These are phyloP conservation scores for Aspergillus caelatus DNA, from an alignment of 2,329 filamentous ascomycete genomes.

Conservation along the genomic window DNA sequence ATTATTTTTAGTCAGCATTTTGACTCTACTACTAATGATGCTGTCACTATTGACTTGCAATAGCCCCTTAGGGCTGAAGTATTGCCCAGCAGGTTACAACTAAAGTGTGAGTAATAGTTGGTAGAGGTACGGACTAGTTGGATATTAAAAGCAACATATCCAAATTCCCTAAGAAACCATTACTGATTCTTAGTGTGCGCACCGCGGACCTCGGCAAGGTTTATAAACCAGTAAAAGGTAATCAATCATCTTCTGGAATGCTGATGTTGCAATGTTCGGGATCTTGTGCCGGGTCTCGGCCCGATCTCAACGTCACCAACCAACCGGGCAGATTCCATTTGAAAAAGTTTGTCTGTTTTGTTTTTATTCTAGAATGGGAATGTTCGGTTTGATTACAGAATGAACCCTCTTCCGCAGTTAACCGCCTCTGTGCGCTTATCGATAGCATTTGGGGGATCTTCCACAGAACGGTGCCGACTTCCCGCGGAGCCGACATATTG, in stretches of 20 bases:
- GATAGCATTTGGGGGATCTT: neutral
- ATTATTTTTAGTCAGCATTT: neutral
- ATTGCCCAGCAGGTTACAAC: neutral
- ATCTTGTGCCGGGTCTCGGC: neutral
- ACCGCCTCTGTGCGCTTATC: neutral
- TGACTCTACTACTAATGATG: neutral
- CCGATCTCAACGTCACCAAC: neutral
- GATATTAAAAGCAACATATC: neutral
- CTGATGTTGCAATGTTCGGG: neutral
- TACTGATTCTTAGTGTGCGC: neutral
- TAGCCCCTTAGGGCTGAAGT: neutral
- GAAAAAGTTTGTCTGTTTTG: no score
- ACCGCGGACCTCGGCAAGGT: neutral
- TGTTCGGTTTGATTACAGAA: fast-evolving
- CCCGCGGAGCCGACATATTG: neutral
- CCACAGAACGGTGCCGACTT: neutral
- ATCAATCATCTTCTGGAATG: neutral
- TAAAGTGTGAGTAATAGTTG: neutral
- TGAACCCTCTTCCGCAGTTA: neutral
- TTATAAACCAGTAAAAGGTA: neutral
- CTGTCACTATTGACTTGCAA: neutral
- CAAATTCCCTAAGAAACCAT: neutral
- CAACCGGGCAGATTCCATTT: neutral
- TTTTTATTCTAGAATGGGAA: no score
- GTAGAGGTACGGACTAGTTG: neutral